Percentiles rank a stretch among this genome's conserved stretches.
These are phyloP conservation scores for Tylopilus felleus DNA, from an alignment of 768 basidiomycete species.

Conservation along the genomic window DNA sequence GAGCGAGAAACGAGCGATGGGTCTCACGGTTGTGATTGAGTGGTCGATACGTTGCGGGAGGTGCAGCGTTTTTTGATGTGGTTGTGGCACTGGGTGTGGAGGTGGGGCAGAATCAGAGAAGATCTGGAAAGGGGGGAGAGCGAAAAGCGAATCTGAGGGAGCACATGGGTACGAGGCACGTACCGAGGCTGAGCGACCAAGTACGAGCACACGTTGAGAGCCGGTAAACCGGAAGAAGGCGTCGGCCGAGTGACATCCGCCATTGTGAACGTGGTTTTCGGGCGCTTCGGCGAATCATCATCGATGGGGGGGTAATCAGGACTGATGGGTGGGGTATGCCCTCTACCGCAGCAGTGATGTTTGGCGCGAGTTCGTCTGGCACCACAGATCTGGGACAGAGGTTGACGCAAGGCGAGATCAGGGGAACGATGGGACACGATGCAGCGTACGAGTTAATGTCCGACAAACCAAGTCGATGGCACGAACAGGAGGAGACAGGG, in stretches of 20 bases:
- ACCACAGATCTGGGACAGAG: constrained; percentile 16
- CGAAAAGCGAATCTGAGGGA: constrained; percentile 26
- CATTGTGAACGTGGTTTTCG: constrained; percentile 17
- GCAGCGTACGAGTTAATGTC: constrained; percentile 18
- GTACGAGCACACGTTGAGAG: constrained; percentile 5
- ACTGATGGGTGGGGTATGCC: constrained; percentile 11
- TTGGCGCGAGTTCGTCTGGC: constrained; percentile 6
- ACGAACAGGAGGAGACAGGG: not conserved
- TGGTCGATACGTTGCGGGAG: not conserved
- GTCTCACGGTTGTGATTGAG: constrained; percentile 5
- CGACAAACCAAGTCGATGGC: constrained; percentile 8
- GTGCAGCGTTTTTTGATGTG: not conserved
- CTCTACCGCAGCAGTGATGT: constrained; percentile 19
- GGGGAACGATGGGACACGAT: constrained; percentile 9
- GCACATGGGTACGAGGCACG: constrained; percentile 28
- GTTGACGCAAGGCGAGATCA: constrained; percentile 14
- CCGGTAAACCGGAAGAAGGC: constrained; percentile 12
- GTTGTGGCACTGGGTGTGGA: constrained; percentile 14
- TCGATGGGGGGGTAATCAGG: constrained; percentile 5
- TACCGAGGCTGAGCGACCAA: constrained; percentile 13
- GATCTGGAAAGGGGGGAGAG: constrained; percentile 18
- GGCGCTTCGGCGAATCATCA: constrained; percentile 21
- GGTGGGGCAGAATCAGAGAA: constrained; percentile 23
- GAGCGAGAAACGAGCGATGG: not conserved
- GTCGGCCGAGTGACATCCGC: constrained; percentile 13